Evolutionary conservation across 2,329 filamentous ascomycete genomes (phyloP), one percentile per base, ranked within the genome.

Genomic region (Nigrograna mackinnonii): DNA sequence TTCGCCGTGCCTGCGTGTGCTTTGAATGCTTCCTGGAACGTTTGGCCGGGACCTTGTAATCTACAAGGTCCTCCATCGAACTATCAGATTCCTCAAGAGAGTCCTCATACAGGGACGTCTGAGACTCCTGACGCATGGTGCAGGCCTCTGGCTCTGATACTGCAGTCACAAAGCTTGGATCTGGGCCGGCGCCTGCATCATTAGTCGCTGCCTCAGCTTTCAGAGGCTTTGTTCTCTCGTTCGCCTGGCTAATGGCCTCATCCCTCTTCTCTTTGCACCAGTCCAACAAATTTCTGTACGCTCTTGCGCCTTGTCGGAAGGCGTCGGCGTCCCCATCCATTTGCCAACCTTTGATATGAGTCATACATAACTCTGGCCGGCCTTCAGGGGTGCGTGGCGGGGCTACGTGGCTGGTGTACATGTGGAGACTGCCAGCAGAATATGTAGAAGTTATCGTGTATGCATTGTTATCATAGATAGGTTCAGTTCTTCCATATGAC

Each of bases 101-200:
- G 33, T 40, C 46, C 39, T 47, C 39, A 49, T 48, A 41, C 6
- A 50, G 39, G 18, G 41, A 43, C 22, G 46, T 50, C 37, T 28
- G 20, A 42, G 44, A 44, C 41, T 47, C 38, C 28, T 52, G 37
- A 30, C 46, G 52, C 37, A 54, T 47, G 21, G 49, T 47, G 37
- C 44, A 50, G 22, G 44, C 35, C 24, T 52, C 46, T 28, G 44
- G 48, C 24, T 39, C 49, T 21, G 46, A 48, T 26, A 40, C 44
- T 44, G 41, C 46, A 43, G 46, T 50, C 37, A 50, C 49, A 35
- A 49, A 50, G 42, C 44, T 52, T 39, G 24, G 26, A 43, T 41
- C 47, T 43, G 44, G 49, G 39, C 46, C 39, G 36, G 37, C 35
- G 35, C 42, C 33, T n/a, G 37, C 35, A 33, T 44, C 33, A 36